Evolutionary conservation across 306 rosid genomes (phyloP).

Genomic region (Cyamopsis tetragonoloba): DNA sequence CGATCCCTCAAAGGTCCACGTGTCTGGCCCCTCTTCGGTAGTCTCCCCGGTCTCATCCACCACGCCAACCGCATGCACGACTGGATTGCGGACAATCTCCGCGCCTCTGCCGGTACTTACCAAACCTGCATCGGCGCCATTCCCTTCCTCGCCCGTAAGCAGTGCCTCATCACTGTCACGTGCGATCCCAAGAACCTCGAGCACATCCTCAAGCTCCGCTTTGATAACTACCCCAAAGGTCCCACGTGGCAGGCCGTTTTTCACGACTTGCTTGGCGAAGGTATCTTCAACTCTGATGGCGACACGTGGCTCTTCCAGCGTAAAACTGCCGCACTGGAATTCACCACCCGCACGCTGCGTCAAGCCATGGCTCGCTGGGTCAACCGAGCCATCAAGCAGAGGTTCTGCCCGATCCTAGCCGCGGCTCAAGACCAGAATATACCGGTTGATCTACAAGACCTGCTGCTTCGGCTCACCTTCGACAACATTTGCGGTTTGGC

Average conservation of each 20-base stretch:
- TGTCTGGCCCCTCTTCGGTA: conserved; percentile 88
- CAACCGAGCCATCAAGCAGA: conserved; percentile 65
- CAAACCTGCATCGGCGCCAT: conserved; percentile 71
- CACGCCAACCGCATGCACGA: conserved; percentile 78
- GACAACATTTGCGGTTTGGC: conserved; percentile 93
- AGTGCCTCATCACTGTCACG: conserved; percentile 83
- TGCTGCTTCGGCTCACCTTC: conserved; percentile 79
- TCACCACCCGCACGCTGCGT: conserved; percentile 85
- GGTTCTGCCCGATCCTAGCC: conserved; percentile 68
- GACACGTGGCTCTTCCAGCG: conserved; percentile 93
- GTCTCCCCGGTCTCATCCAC: conserved; percentile 69
- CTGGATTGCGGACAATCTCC: conserved; percentile 84
- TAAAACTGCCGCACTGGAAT: conserved; percentile 85
- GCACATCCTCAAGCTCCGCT: conserved; percentile 75
- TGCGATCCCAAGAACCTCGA: conserved; percentile 85
- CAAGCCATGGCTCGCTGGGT: conserved; percentile 99
- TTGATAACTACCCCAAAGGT: conserved; percentile 91
- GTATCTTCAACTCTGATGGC: conserved; percentile 85
- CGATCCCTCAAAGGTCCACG: conserved; percentile 72
- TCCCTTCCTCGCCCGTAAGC: conserved; percentile 67
- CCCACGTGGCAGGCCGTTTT: conserved; percentile 81
- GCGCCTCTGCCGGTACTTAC: conserved; percentile 78
- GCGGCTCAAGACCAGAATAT: conserved; percentile 35
- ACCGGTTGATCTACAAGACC: conserved; percentile 77
- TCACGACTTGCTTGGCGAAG: conserved; percentile 80